phyloP scores from a whole-genome alignment of 202 grass and related monocot species.

The Bolboschoenoplectus hybrid region DNA sequence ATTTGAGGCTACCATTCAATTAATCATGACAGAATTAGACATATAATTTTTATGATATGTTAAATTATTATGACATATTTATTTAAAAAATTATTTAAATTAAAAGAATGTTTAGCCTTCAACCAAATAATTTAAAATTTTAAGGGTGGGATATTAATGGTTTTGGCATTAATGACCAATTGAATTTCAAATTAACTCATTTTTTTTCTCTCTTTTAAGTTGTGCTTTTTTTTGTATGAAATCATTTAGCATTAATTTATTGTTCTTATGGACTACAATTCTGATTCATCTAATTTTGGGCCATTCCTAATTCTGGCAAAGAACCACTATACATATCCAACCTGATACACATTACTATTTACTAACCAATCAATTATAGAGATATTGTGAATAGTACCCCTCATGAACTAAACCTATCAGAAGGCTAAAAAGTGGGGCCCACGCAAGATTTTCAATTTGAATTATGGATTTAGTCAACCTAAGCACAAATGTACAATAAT shows the following conservation, averaged over 20 bases:
- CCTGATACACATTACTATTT: background rate
- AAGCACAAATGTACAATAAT: conserved; percentile 1
- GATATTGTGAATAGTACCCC: background rate
- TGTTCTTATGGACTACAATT: conserved; percentile 1
- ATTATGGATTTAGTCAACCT: conserved; percentile 31
- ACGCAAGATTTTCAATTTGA: conserved; percentile 1
- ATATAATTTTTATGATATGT: too few relatives aligned
- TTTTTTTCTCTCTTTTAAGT: background rate
- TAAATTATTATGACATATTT: too few relatives aligned
- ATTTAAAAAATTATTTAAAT: too few relatives aligned
- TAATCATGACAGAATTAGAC: too few relatives aligned
- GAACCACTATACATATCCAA: background rate
- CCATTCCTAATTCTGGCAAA: background rate
- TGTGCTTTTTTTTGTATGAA: background rate
- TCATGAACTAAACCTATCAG: conserved; percentile 13
- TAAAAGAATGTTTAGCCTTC: too few relatives aligned
- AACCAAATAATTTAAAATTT: too few relatives aligned
- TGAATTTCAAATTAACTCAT: too few relatives aligned
- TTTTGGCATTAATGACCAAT: too few relatives aligned
- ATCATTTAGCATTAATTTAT: background rate
- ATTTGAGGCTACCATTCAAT: background rate
- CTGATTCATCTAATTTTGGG: background rate
- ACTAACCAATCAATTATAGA: background rate
- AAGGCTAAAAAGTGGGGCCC: background rate
- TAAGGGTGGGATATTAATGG: too few relatives aligned